A percentile compares a stretch with the other conserved stretches of the same genome.
phyloP scores from a whole-genome alignment of 768 basidiomycete species.

The Mycena vitilis region DNA sequence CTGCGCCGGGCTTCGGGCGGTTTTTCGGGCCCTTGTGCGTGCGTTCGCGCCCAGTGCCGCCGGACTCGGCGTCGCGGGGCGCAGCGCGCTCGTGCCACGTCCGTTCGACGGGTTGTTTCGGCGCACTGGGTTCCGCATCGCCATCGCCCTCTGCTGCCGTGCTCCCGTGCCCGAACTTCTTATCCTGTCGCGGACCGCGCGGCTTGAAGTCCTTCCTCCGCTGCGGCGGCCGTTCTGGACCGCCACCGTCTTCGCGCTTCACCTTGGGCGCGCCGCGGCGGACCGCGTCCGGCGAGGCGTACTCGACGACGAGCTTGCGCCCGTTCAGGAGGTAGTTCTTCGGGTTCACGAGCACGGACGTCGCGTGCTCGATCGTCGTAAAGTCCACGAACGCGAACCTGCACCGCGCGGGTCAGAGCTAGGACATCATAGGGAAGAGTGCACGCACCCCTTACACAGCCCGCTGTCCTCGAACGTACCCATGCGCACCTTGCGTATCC shows the following conservation, averaged over 20 bases:
- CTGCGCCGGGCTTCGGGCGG: conserved; percentile 82
- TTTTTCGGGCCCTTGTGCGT: conserved; percentile 48
- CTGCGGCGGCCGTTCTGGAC: conserved; percentile 22
- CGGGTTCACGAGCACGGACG: conserved; percentile 82
- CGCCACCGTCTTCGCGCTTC: conserved; percentile 36
- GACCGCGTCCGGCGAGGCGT: conserved; percentile 89
- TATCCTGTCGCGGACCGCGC: conserved; percentile 31
- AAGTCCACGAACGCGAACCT: conserved; percentile 98
- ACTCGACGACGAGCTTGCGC: conserved; percentile 87
- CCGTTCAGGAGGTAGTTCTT: conserved; percentile 89
- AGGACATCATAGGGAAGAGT: too few relatives aligned
- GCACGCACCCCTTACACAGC: conserved; percentile 92
- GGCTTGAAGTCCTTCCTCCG: conserved; percentile 34
- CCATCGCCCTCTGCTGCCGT: conserved; percentile 5
- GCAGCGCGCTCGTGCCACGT: conserved; percentile 4
- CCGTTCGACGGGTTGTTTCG: conserved; percentile 16
- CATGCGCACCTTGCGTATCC: conserved; percentile 88
- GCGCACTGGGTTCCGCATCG: conserved; percentile 16
- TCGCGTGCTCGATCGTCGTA: conserved; percentile 80
- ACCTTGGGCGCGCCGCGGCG: conserved; percentile 75
- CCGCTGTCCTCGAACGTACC: conserved; percentile 98
- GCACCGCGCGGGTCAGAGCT: conserved; percentile 26
- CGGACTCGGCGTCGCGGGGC: neutral
- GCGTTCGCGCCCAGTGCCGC: conserved; percentile 25
- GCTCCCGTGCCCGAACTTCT: conserved; percentile 21